Evolutionary conservation across 2,329 filamentous ascomycete species (phyloP).

Genomic region (Diaporthe vexans): DNA sequence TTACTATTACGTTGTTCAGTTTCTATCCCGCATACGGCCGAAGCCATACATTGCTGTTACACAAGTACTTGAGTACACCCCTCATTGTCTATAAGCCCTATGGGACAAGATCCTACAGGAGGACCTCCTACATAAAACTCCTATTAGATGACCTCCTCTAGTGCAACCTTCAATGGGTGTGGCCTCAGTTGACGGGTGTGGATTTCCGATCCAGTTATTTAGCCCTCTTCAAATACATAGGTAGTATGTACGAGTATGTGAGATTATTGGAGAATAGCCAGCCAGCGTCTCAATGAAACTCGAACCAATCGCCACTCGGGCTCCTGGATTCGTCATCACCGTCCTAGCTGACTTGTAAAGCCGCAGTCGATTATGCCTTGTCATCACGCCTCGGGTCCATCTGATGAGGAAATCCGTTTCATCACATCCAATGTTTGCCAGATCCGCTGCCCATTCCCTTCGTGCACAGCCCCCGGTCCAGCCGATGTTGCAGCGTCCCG

Average conservation of each 20-base stretch:
- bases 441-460: not conserved
- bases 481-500: slow-evolving; percentile 13
- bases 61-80: no score
- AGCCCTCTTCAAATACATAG: no score
- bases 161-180: no score
- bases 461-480: slow-evolving; percentile 17
- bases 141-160: no score
- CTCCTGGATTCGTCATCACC: not conserved
- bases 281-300: not conserved
- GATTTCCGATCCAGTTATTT: no score
- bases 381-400: slow-evolving; percentile 7
- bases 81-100: no score
- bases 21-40: no score
- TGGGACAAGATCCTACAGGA: no score
- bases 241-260: not conserved
- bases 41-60: no score
- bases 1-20: no score
- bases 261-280: not conserved
- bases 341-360: not conserved
- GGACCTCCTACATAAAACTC: no score
- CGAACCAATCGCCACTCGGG: slow-evolving; percentile 14
- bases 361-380: not conserved
- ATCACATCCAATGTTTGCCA: slow-evolving; percentile 19
- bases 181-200: no score
- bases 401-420: not conserved